Percentiles rank a stretch among this genome's conserved stretches.
Conservation (phyloP, 2,329 filamentous ascomycete genomes). For the Arthroderma sp. region DNA sequence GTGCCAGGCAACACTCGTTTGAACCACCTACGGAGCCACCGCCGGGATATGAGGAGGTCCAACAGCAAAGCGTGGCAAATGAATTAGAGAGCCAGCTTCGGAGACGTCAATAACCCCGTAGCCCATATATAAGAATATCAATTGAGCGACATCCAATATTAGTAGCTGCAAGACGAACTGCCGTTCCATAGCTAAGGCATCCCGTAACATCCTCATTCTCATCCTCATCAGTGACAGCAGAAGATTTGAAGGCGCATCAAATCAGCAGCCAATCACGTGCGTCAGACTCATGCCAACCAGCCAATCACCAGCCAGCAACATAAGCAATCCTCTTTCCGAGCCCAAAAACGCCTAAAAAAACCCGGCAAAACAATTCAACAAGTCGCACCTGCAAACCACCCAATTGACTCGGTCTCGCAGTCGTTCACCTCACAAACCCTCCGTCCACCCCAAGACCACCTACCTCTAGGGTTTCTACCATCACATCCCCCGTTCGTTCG, state of each 20-base stretch:
- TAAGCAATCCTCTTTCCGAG: neutral
- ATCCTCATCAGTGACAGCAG: no score
- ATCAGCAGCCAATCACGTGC: conserved; percentile 27
- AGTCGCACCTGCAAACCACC: conserved; percentile 5
- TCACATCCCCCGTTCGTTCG: neutral
- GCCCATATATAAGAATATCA: no score
- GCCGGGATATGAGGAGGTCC: conserved; percentile 82
- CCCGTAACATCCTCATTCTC: no score
- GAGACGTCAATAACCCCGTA: conserved; percentile 14
- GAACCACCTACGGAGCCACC: conserved; percentile 59
- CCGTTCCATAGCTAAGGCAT: no score
- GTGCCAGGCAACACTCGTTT: conserved; percentile 14
- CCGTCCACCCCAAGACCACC: no score
- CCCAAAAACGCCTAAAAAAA: no score
- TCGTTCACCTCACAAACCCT: no score
- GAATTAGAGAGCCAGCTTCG: conserved; percentile 51
- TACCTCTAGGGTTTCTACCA: neutral
- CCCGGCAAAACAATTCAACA: neutral
- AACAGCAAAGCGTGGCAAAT: conserved; percentile 63
- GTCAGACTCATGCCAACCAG: conserved; percentile 25
- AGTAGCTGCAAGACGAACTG: no score
- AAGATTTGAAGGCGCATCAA: no score
- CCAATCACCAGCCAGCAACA: conserved; percentile 4
- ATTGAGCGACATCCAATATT: no score
- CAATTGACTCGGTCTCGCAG: no score